Evolutionary conservation across 345 rosid genomes (phyloP), one percentile per base, ranked within the genome.

Genomic region (Rhizophora mangle): DNA sequence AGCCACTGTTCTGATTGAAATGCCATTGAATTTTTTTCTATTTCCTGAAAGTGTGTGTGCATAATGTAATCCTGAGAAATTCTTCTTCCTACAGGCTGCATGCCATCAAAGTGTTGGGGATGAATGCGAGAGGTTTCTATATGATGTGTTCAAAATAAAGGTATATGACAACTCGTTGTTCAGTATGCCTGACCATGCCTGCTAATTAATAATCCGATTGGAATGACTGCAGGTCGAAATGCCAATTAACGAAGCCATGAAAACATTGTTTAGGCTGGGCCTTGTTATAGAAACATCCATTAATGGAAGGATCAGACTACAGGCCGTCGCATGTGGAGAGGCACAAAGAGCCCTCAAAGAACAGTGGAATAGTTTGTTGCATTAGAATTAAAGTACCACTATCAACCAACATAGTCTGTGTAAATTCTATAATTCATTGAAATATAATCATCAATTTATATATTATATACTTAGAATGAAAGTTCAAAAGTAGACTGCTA

Each of bases 101-200:
- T 77, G 74, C 68, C 74, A 49, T 56, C 79, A 7, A 73, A 72
- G 80, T 67, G 77, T 89, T 73, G 76, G 81, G 77, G 88, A 88
- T 77, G 83, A 82, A 82, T 91, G 97, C 67, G 97, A 94, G 87
- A 87, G 87, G 82, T 94, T 94, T 74, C 62, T 94, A 74, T 89
- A 84, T 49, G 86, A 89, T 46, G 74, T 62, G 32, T 86, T 89
- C 65, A 89, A 82, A 68, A 81, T 70, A 66, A 87, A 89, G 94
- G 98, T 93, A 74, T 64, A 54, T 21, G 20, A 31, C 6, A 57
- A 58, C n/a, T 9, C n/a, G 60, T 19, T 67, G 6, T 26, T 61
- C 8, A 51, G 30, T 27, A 51, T 59, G 13, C 52, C 31, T 31
- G 58, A 39, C 53, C 29, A 55, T 73, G 30, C 72, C 31, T 51